Evolutionary conservation across 2,329 filamentous ascomycete genomes (phyloP), one percentile per base, ranked within the genome.

Genomic region (Phaeosphaeria sp.): DNA sequence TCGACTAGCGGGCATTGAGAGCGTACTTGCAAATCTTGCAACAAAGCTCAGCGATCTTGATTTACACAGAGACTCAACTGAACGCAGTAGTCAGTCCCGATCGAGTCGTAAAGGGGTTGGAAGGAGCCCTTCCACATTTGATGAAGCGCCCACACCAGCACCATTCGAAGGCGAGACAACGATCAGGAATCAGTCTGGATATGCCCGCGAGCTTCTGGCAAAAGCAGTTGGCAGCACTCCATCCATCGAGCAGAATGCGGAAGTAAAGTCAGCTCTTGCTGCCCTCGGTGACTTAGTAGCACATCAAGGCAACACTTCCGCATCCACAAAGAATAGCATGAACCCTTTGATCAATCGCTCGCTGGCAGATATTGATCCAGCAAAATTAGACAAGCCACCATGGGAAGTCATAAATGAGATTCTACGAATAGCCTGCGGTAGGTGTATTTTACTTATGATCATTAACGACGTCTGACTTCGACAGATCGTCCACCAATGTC

Each of bases 111-210:
- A 62, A 6, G 59, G 60, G 13, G 52, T 55, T 15, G 54, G 46
- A 5, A 62, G 52, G 44, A 64, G 61, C 46, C 64, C 56, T 9
- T 56, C 52, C 18, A 53, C 72, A 59, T 53, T 74, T 60, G 65
- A 67, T 1, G 64, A 71, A 2, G 62, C 72, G 2, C 56, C 53
- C 6, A 69, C 65, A 17, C 68, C 70, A 15, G 67, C 66, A 21
- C 67, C 72, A 4, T 84, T 83, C 47, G 82, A 84, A 60, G 82
- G 82, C 3, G 81, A 81, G 51, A 83, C 82, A 0, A 80, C 82
- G 2, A 75, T 84, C 20, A 77, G 75, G 30, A 77, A 79, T 7
- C 82, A 84, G 58, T 83, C 81, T 0, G 78, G 77, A 3, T 80
- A 82, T 67, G 82, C 81, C 68, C 62, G 74, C 65, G 63, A 80